phyloP scores from a whole-genome alignment of 352 stramenopile genomes.

The Phytophthora melonis region DNA sequence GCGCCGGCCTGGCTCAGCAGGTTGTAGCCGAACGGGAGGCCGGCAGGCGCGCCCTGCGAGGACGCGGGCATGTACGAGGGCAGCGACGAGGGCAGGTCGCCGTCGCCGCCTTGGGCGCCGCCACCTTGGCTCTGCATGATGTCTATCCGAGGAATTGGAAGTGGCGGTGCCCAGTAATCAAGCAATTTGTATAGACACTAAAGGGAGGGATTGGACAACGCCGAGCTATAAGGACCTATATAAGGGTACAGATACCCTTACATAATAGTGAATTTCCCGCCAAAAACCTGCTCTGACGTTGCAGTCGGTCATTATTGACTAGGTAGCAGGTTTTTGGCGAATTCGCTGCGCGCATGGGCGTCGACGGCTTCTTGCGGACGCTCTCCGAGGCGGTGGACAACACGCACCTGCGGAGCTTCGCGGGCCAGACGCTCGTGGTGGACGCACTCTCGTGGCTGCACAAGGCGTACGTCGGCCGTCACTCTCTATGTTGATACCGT shows the following conservation, averaged over 20 bases:
- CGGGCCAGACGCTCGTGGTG: slow-evolving; percentile 65
- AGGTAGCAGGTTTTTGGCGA: too few relatives aligned
- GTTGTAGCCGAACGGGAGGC: slow-evolving; percentile 47
- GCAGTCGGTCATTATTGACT: not conserved
- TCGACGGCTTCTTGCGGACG: slow-evolving; percentile 72
- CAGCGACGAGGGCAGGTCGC: slow-evolving; percentile 76
- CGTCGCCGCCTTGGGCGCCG: slow-evolving; percentile 26
- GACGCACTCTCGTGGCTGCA: slow-evolving; percentile 85
- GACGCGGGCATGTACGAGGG: slow-evolving; percentile 74
- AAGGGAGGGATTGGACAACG: not conserved
- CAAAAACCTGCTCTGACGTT: slow-evolving; percentile 11
- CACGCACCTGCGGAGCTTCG: slow-evolving; percentile 63
- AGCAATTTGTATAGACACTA: slow-evolving; percentile 1
- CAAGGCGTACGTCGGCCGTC: slow-evolving; percentile 63
- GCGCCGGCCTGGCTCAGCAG: slow-evolving; percentile 36
- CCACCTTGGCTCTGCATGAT: slow-evolving; percentile 39
- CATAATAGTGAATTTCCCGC: slow-evolving; percentile 20
- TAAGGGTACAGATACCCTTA: not conserved
- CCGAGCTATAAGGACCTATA: not conserved
- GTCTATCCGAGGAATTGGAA: not conserved
- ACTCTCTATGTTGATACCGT: not conserved
- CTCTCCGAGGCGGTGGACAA: slow-evolving; percentile 65
- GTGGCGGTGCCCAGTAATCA: not conserved
- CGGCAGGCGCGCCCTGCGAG: slow-evolving; percentile 16
- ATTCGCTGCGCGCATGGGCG: slow-evolving; percentile 44